Evolutionary conservation across 148 eudicot genomes (phyloP).

Genomic region (Cornus controversa): DNA sequence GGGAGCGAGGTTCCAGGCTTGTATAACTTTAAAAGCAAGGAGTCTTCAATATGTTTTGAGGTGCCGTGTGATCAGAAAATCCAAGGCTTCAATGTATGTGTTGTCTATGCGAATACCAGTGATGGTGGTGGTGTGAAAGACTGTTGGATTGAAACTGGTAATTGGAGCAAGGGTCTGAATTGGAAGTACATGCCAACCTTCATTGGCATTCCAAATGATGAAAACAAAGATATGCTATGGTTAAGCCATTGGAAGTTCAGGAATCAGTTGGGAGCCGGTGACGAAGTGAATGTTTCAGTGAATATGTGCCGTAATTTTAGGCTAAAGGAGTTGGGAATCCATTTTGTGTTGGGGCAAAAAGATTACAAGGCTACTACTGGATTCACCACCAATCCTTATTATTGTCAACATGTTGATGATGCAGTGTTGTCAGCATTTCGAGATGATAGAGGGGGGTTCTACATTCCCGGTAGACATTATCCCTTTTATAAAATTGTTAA

Average conservation of each 20-base stretch:
- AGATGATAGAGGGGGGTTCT: too few relatives aligned
- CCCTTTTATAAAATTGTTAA: too few relatives aligned
- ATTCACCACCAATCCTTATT: too few relatives aligned
- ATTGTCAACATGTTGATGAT: too few relatives aligned
- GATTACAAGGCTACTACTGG: too few relatives aligned
- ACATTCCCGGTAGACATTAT: too few relatives aligned
- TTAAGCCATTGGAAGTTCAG: constrained; percentile 1
- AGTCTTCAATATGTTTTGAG: background rate
- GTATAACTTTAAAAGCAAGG: too few relatives aligned
- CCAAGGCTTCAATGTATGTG: background rate
- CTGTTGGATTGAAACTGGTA: too few relatives aligned
- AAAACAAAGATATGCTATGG: background rate
- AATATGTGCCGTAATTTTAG: background rate
- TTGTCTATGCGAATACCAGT: too few relatives aligned
- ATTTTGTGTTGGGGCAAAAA: background rate
- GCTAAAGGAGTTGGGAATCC: background rate
- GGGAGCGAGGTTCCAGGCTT: background rate
- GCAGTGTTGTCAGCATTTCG: too few relatives aligned
- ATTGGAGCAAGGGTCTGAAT: background rate
- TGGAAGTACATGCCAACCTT: background rate
- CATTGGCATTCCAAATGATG: background rate
- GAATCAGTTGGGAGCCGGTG: background rate
- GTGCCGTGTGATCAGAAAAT: background rate
- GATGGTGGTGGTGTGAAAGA: too few relatives aligned
- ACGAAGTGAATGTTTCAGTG: background rate